Evolutionary conservation across 805 yeast species (phyloP).

Genomic region (Cyberlindnera euphorbiae): DNA sequence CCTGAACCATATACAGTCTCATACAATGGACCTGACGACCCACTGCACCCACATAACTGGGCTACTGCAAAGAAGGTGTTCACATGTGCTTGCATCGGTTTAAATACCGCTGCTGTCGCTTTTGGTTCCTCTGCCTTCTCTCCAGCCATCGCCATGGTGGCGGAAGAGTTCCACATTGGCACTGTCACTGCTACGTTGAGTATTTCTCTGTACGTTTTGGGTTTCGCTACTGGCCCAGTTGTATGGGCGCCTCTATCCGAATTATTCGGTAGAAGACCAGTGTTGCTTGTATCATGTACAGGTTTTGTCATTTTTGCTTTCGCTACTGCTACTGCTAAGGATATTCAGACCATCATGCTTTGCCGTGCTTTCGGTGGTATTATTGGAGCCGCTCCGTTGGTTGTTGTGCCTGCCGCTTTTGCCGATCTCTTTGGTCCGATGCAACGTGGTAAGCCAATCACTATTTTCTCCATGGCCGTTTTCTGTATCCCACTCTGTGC

Average conservation of each 20-base stretch:
- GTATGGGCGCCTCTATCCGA: constrained; percentile 90
- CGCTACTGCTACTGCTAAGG: constrained; percentile 74
- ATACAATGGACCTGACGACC: constrained; percentile 77
- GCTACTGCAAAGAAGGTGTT: constrained; percentile 40
- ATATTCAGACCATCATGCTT: constrained; percentile 70
- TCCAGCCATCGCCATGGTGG: constrained; percentile 46
- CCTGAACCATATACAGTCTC: constrained; percentile 62
- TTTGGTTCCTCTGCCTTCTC: constrained; percentile 86
- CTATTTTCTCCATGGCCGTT: constrained; percentile 66
- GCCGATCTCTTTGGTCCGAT: constrained; percentile 71
- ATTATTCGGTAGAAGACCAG: constrained; percentile 63
- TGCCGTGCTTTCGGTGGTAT: constrained; percentile 79
- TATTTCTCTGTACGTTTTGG: constrained; percentile 79
- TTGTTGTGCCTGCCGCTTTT: constrained; percentile 81
- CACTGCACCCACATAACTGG: constrained; percentile 80
- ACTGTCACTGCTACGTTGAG: constrained; percentile 68
- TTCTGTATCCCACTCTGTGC: constrained; percentile 79
- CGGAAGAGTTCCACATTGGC: constrained; percentile 54
- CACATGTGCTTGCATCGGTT: constrained; percentile 43
- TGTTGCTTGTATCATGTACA: constrained; percentile 51
- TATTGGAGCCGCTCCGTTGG: constrained; percentile 80
- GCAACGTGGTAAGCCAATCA: constrained; percentile 71
- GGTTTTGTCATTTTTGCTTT: constrained; percentile 58
- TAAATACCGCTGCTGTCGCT: constrained; percentile 47
- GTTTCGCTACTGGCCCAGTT: constrained; percentile 91